A percentile compares a stretch with the other conserved stretches of the same genome.
These are phyloP conservation scores for Geotrichum phurueaensis DNA, from an alignment of 1,139 yeast genomes.

Conservation along the genomic window DNA sequence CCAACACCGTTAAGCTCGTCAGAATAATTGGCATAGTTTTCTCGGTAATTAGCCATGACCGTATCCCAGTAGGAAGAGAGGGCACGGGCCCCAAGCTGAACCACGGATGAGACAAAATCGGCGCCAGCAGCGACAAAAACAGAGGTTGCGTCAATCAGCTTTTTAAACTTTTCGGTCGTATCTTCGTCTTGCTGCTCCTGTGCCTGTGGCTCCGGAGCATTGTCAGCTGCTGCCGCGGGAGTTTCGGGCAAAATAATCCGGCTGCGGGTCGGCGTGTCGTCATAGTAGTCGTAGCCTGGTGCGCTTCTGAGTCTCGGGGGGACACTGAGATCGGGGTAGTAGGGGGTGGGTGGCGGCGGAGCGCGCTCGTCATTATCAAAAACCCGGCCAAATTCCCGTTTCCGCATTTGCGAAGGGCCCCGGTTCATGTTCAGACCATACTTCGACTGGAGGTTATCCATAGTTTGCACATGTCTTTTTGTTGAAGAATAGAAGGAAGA, in stretches of 20 bases:
- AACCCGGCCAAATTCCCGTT: not conserved
- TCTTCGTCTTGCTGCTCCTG: not conserved
- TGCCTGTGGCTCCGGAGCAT: not conserved
- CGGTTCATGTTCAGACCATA: not conserved
- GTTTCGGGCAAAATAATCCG: not conserved
- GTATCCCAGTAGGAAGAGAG: not conserved
- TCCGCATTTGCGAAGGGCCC: not conserved
- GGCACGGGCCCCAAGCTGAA: not conserved
- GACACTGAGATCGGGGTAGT: not conserved
- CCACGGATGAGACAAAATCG: not conserved
- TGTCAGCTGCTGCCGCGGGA: not conserved
- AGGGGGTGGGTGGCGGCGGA: not conserved
- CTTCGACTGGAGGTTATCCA: not conserved
- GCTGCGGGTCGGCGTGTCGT: not conserved
- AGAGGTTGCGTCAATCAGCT: not conserved
- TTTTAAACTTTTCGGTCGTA: not conserved
- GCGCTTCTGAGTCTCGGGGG: not conserved
- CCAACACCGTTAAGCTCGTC: not conserved
- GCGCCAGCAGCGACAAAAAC: constrained; percentile 4
- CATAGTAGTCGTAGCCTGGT: not conserved
- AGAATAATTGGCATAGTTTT: not conserved
- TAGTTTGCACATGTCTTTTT: not conserved
- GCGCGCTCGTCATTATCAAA: not conserved
- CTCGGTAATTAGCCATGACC: not conserved
- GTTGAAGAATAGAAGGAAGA: not conserved